Percentiles rank a stretch among this genome's conserved stretches.
Conservation (phyloP, 2,329 filamentous ascomycete species). For the Penicillium verrucosum region DNA sequence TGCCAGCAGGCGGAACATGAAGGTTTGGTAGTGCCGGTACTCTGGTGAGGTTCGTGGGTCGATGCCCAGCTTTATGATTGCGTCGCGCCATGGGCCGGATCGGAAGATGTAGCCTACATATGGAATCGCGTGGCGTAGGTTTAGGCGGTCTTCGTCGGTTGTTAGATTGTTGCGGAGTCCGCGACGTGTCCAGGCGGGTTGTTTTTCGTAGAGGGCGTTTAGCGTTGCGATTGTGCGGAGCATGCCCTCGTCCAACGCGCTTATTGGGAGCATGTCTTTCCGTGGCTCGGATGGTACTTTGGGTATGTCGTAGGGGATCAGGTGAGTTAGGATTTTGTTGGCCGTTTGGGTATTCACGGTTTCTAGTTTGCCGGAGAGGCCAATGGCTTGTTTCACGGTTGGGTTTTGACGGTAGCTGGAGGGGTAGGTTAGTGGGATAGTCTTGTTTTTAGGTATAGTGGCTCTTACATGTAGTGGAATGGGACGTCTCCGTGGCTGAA, state of each 20-base stretch:
- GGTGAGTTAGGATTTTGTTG: constrained; percentile 59
- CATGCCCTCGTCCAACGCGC: constrained; percentile 55
- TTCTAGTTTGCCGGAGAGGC: constrained; percentile 58
- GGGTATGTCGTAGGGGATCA: constrained; percentile 60
- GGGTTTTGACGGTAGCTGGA: constrained; percentile 79
- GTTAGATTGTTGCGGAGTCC: constrained; percentile 71
- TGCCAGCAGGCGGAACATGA: constrained; percentile 71
- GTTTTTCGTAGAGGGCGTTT: constrained; percentile 62
- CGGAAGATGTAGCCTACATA: constrained; percentile 91
- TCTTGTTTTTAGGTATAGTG: background rate
- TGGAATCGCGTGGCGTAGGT: constrained; percentile 71
- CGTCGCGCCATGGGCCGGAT: constrained; percentile 87
- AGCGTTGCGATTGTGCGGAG: constrained; percentile 64
- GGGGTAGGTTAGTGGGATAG: constrained; percentile 19
- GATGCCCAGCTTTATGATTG: constrained; percentile 77
- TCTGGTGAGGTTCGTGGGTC: constrained; percentile 76
- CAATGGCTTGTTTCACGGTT: constrained; percentile 62
- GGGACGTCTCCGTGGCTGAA: constrained; percentile 72
- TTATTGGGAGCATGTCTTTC: constrained; percentile 52
- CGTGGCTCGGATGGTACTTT: constrained; percentile 60
- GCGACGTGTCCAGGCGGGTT: constrained; percentile 84
- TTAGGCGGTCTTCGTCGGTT: constrained; percentile 49
- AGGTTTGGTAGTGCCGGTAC: constrained; percentile 80
- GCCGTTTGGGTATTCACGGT: constrained; percentile 55
- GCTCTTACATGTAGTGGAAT: constrained; percentile 57